Base-by-base conservation (phyloP, 441 rosid species). In the Arabidopsis hybrid region DNA sequence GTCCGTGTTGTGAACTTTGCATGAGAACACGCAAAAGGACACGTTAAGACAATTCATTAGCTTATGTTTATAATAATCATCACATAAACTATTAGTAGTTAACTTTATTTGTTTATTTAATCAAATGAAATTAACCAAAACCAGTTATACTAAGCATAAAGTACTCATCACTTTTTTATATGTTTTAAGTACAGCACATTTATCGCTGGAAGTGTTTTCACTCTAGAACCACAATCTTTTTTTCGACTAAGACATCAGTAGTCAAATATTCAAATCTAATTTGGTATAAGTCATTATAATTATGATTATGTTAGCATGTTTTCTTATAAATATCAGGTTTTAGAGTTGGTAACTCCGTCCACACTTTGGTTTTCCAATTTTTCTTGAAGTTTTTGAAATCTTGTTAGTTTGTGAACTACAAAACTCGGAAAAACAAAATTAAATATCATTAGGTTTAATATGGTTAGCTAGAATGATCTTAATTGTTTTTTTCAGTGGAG, bases 201-300 rank as follows among this genome's bases (percentile, higher is more conserved):
- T 63, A 43, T 63, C 13, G 64, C 57, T 53, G 76, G 21, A 72
- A 52, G 36, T 55, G 64, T 72, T 72, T 63, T 64, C 53, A 68
- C 17, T 56, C 53, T 7, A 16, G 62, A 68, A n/a, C 69, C 69
- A 51, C 11, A 62, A 61, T 72, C 47, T 55, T 64, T 55, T 46
- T 57, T 11, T 16, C 50, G 43, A 57, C 43, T 56, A 36, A 39
- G 60, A 57, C 72, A 57, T 65, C 51, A 43, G 17, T 18, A 29
- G 12, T 49, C 77, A 47, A 47, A 16, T 36, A 65, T 57, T 65
- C 65, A 73, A 57, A 46, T 36, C 65, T 73, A 57, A 49, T 38
- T 58, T 16, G 72, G 66, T 65, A 65, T 47, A 65, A 65, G 72
- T 65, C 77, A 47, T 32, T 65, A 39, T 57, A 65, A 46, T 38